phyloP scores from a whole-genome alignment of 2,329 filamentous ascomycete genomes.

The Pyrenophora seminiperda region DNA sequence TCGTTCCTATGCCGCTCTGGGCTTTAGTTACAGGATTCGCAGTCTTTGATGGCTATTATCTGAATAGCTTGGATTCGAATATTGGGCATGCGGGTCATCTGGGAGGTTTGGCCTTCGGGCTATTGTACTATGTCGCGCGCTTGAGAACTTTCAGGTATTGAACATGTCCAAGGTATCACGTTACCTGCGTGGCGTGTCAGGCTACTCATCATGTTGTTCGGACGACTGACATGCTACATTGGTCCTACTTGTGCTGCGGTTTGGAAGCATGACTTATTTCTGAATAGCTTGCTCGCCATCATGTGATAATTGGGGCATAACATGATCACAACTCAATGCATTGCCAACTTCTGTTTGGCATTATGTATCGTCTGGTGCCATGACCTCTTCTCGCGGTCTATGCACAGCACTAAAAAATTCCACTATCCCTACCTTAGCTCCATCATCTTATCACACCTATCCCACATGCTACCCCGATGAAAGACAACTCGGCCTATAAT shows the following conservation, averaged over 20 bases:
- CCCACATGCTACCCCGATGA: not conserved
- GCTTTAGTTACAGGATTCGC: constrained; percentile 44
- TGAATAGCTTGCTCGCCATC: not conserved
- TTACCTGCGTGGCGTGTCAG: no score
- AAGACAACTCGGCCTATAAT: not conserved
- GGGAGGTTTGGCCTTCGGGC: constrained; percentile 51
- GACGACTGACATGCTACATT: no score
- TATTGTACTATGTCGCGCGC: constrained; percentile 35
- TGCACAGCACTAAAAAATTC: not conserved
- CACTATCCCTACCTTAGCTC: not conserved
- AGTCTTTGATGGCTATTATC: constrained; percentile 47
- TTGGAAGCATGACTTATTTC: no score
- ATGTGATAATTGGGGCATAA: not conserved
- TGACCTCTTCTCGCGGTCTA: not conserved
- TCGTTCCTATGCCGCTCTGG: constrained; percentile 51
- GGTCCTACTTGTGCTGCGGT: not conserved
- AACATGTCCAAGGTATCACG: not conserved
- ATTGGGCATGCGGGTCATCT: constrained; percentile 54
- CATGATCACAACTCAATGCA: constrained; percentile 2
- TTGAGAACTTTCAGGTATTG: constrained; percentile 13
- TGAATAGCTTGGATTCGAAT: constrained; percentile 35
- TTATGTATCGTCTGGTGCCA: not conserved
- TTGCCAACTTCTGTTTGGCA: not conserved
- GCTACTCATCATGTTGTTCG: not conserved
- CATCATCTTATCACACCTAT: not conserved